Evolutionary conservation across 257 asterid species (phyloP).

Genomic region (Misopates orontium): DNA sequence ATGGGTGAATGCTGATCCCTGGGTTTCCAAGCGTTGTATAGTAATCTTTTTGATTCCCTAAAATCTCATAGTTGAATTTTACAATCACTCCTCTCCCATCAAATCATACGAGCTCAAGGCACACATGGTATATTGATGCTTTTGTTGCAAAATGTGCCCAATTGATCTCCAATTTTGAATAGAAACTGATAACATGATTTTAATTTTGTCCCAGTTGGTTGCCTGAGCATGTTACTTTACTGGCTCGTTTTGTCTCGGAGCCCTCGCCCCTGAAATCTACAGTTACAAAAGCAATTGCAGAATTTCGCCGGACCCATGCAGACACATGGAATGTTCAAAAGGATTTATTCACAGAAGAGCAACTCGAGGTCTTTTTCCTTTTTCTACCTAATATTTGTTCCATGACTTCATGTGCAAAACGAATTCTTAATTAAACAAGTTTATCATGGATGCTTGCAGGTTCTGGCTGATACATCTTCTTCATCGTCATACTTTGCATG

Average conservation of each 20-base stretch:
- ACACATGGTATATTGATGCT: not conserved
- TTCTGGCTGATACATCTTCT: conserved; percentile 90
- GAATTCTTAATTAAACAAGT: conserved; percentile 14
- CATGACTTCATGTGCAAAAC: conserved; percentile 9
- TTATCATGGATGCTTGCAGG: conserved; percentile 53
- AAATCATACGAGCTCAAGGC: not conserved
- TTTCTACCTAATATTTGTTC: conserved; percentile 2
- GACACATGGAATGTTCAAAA: conserved; percentile 96
- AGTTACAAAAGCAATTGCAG: conserved; percentile 96
- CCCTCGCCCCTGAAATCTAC: conserved; percentile 95
- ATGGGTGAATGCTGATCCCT: not conserved
- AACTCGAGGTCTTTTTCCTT: conserved; percentile 74
- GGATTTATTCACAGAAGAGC: conserved; percentile 90
- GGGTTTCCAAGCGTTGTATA: not conserved
- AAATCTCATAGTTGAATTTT: no score
- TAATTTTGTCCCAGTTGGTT: conserved; percentile 70
- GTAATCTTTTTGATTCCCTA: no score
- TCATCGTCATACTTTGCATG: conserved; percentile 98
- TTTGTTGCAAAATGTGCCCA: conserved; percentile 12
- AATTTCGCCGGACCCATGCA: conserved; percentile 97
- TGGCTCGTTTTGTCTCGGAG: conserved; percentile 88
- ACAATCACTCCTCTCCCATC: no score
- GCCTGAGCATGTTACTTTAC: conserved; percentile 88
- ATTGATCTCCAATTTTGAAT: not conserved
- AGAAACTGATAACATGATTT: not conserved